Percentiles rank a stretch among this genome's conserved stretches.
Evolutionary conservation across 257 asterid genomes (phyloP).

Genomic region (Plantago ovata): DNA sequence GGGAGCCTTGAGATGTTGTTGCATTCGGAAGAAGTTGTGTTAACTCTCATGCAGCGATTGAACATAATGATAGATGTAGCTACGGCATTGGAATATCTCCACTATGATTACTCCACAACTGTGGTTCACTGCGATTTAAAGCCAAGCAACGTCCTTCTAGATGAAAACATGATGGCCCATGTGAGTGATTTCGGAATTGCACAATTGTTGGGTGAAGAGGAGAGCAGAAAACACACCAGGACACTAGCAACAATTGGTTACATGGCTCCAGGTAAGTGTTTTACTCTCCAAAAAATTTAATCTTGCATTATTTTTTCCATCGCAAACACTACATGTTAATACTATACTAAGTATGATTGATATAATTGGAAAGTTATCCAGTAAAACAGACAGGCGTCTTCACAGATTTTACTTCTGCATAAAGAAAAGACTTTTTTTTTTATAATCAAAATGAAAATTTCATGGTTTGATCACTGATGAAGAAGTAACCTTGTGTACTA

Average conservation of each 20-base stretch:
- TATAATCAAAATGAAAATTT: not conserved
- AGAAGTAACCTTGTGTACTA: not conserved
- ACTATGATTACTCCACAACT: constrained; percentile 22
- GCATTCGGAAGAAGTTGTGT: constrained; percentile 1
- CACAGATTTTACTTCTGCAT: no score
- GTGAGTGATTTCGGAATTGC: constrained; percentile 35
- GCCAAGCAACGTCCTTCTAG: constrained; percentile 32
- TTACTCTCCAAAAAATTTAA: not conserved
- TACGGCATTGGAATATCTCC: constrained; percentile 29
- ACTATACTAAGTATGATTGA: no score
- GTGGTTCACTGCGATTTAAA: constrained; percentile 35
- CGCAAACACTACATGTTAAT: no score
- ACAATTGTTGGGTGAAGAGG: constrained; percentile 21
- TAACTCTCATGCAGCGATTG: constrained; percentile 23
- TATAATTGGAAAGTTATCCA: no score
- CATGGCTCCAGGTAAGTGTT: constrained; percentile 28
- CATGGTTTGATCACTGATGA: not conserved
- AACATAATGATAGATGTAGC: constrained; percentile 30
- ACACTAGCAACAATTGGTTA: constrained; percentile 29
- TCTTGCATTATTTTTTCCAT: not conserved
- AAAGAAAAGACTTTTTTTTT: no score
- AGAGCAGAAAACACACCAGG: constrained; percentile 18
- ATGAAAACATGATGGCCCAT: constrained; percentile 25
- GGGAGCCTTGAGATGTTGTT: constrained; percentile 23
- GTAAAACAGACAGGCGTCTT: no score